Base-by-base conservation (phyloP, 2,329 filamentous ascomycete species). In the Colletotrichum graminicola region DNA sequence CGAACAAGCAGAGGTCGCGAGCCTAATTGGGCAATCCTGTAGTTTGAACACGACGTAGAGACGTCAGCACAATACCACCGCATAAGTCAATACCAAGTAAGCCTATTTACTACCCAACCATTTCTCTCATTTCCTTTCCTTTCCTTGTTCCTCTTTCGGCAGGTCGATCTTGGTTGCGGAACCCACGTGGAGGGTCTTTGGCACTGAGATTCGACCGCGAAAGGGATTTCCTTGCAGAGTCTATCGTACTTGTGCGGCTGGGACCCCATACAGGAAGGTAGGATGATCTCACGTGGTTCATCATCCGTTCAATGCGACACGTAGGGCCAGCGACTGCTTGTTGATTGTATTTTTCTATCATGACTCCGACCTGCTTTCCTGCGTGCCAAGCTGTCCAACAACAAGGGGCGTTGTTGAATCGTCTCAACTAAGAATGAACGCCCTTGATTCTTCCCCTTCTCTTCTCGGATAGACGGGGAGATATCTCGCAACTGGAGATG, bases 131-230 rank as follows among this genome's bases (percentile, higher is more conserved):
- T 62, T 32, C 12, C 29, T 26, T n/a, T 18, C 16, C 2, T 7
- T 21, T 11, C 2, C 26, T n/a, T 21, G 3, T 36, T 29, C n/a
- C 32, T 36, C 45, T n/a, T 34, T 34, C 26, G 45, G 59, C n/a
- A 16, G 34, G 45, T 47, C 45, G 21, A 47, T 47, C 6, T n/a
- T 23, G 4, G 45, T 6, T n/a, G 10, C 21, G 18, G 66, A 54
- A 66, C 60, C 66, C 66, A 69, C 66, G 66, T 69, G 66, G 66
- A 66, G 18, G 18, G 36, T 21, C 45, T 47, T 54, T 52, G 26
- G 54, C 62, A 49, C 45, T 29, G 26, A 54, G 43, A 66, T 66
- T 66, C 62, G 66, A 26, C 36, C 21, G 34, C 39, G 14, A n/a
- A 43, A 16, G 49, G 61, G 26, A 12, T 41, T 12, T 63, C 61